Evolutionary conservation across 2,329 filamentous ascomycete genomes (phyloP).

Genomic region (Trichoderma aggressivum): DNA sequence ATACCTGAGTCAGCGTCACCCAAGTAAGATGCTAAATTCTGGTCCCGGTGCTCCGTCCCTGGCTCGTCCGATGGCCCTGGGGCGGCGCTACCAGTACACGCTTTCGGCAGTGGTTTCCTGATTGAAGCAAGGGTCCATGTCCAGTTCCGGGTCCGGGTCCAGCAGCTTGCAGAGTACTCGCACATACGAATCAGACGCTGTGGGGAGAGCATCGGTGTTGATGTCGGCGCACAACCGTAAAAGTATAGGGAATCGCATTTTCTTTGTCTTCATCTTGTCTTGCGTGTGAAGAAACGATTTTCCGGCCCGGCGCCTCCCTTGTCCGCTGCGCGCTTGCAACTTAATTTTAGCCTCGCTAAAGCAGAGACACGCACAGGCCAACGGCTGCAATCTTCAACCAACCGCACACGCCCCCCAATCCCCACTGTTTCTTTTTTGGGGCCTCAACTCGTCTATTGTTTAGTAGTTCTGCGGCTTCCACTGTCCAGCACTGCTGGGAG

Average conservation of each 20-base stretch:
- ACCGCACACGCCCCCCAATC: conserved; percentile 16
- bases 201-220: background rate
- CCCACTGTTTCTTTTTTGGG: background rate
- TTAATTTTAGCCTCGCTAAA: conserved; percentile 18
- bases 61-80: background rate
- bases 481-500: background rate
- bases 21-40: background rate
- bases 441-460: background rate
- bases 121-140: background rate
- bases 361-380: conserved; percentile 3
- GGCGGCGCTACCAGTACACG: background rate
- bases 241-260: background rate
- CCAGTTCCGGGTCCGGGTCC: background rate
- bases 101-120: background rate
- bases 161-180: background rate
- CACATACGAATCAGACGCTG: background rate
- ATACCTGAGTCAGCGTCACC: background rate
- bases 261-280: background rate
- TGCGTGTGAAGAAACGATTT: conserved; percentile 8
- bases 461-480: background rate
- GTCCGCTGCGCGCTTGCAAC: conserved; percentile 17
- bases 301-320: conserved; percentile 3
- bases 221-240: background rate
- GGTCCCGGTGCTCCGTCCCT: background rate
- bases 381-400: background rate